A percentile compares a stretch with the other conserved stretches of the same genome.
phyloP scores from a whole-genome alignment of 2,329 filamentous ascomycete genomes.

The Fusarium chuoi region DNA sequence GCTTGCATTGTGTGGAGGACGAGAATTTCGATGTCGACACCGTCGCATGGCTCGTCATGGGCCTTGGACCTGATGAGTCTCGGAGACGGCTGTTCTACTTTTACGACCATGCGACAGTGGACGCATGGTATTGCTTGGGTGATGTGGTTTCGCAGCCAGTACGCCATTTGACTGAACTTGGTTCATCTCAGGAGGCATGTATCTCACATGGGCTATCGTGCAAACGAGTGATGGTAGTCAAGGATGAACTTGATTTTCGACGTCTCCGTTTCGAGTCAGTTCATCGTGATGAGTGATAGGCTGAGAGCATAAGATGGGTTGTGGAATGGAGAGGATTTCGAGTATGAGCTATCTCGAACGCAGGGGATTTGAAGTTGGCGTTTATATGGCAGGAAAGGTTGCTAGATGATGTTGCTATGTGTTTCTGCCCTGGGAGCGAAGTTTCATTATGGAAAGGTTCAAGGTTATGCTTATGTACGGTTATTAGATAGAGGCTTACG shows the following conservation, averaged over 20 bases:
- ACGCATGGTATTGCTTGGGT: neutral
- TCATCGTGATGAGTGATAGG: neutral
- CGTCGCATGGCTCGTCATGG: neutral
- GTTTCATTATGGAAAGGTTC: no score
- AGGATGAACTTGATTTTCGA: accelerated
- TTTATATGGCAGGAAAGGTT: no score
- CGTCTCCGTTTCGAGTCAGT: neutral
- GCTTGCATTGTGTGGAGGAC: neutral
- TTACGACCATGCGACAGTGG: neutral
- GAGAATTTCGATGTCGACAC: neutral
- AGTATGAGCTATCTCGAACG: neutral
- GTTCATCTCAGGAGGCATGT: neutral
- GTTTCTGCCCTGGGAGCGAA: neutral
- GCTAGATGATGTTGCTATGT: neutral
- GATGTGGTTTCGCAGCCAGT: neutral
- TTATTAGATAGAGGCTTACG: neutral
- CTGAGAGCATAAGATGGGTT: accelerated
- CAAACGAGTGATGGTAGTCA: neutral
- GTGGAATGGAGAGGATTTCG: no score
- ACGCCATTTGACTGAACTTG: neutral
- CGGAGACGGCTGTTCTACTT: neutral
- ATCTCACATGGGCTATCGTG: neutral
- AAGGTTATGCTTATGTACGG: no score
- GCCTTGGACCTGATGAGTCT: neutral
- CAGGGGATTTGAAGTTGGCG: neutral